Evolutionary conservation across 257 asterid species (phyloP).

Genomic region (Solanum paucissectum): DNA sequence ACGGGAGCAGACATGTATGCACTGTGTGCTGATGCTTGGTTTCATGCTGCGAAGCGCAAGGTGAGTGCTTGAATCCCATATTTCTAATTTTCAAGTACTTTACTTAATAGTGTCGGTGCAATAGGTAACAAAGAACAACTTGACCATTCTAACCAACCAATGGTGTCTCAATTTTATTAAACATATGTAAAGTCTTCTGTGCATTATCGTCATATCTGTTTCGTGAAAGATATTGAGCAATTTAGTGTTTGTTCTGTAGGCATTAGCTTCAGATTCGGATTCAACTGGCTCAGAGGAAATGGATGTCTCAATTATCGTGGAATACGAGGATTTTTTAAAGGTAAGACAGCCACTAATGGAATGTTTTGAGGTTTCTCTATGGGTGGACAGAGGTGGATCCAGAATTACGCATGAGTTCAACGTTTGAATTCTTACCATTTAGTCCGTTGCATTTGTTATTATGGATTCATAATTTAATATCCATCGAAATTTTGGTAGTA

Average conservation of each 20-base stretch:
- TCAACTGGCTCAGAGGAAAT: slow-evolving; percentile 23
- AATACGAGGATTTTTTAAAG: slow-evolving; percentile 76
- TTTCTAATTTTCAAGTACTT: neutral
- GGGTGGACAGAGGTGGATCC: neutral
- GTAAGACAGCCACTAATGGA: slow-evolving; percentile 16
- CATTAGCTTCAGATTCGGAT: slow-evolving; percentile 33
- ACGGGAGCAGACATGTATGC: slow-evolving; percentile 99
- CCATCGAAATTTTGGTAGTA: neutral
- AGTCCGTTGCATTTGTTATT: neutral
- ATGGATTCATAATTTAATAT: neutral
- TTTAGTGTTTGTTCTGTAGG: slow-evolving; percentile 23
- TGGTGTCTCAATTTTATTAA: neutral
- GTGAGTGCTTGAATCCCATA: slow-evolving; percentile 19
- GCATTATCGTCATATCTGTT: neutral
- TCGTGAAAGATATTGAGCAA: neutral
- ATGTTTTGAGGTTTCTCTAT: neutral
- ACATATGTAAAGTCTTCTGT: neutral
- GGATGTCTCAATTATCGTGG: slow-evolving; percentile 46
- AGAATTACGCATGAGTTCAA: neutral
- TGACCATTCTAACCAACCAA: neutral
- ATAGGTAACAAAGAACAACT: neutral
- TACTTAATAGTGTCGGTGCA: neutral
- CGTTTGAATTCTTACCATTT: neutral
- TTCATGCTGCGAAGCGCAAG: slow-evolving; percentile 84
- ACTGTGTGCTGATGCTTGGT: slow-evolving; percentile 98